Conservation (phyloP, 805 yeast species). For the Cyberlindnera meyerae region DNA sequence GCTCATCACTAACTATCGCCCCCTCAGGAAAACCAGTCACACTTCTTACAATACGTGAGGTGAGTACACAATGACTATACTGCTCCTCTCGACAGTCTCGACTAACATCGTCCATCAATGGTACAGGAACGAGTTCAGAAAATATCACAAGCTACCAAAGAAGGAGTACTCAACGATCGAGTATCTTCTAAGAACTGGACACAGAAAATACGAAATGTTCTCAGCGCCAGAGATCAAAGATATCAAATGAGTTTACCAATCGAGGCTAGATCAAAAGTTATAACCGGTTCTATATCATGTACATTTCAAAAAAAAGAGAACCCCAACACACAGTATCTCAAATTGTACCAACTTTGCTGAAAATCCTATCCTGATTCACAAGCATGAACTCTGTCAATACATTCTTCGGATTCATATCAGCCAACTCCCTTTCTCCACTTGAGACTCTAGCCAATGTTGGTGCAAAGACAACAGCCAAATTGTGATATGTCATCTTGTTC, state of each 20-base stretch:
- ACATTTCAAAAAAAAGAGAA: neutral
- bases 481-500: conserved; percentile 80
- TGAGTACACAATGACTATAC: no score
- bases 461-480: conserved; percentile 88
- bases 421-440: conserved; percentile 74
- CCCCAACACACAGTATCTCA: neutral
- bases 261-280: no score
- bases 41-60: conserved; percentile 41
- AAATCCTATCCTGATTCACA: conserved; percentile 39
- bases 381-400: conserved; percentile 71
- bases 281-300: neutral
- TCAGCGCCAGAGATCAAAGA: conserved; percentile 68
- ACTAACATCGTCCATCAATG: no score
- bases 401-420: conserved; percentile 78
- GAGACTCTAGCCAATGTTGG: conserved; percentile 83
- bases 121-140: conserved; percentile 51
- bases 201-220: conserved; percentile 65
- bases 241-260: conserved; percentile 40
- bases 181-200: conserved; percentile 74
- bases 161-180: conserved; percentile 85
- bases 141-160: conserved; percentile 53
- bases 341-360: conserved; percentile 15
- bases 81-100: no score
- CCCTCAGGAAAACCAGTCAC: conserved; percentile 33
- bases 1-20: conserved; percentile 1